Evolutionary conservation across 2,329 filamentous ascomycete species (phyloP), one percentile per base, ranked within the genome.

Genomic region (Teratosphaeria epicoccoides): DNA sequence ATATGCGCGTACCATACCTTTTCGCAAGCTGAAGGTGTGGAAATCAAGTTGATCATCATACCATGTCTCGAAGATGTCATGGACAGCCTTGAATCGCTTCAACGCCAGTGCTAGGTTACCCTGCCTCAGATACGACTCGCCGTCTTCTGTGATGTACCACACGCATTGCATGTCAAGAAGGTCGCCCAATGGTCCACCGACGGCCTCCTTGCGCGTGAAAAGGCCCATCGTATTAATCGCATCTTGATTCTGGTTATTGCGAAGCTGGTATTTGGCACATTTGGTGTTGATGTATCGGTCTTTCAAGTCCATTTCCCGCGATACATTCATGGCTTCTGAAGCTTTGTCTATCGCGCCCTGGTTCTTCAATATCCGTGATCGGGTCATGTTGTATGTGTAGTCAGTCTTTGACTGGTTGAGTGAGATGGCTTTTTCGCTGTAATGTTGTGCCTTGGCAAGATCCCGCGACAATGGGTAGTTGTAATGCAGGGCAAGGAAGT

Each of bases 251-350:
- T 96, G 83, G 68, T 96, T 82, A 70, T 95, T 95, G 51, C 93
- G 83, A 46, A 98, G 78, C 69, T 94, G 89, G 67, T 98, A 98
- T 68, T 98, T 98, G 54, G 91, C 90, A 47, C 89, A 85, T 73
- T 98, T 98, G 57, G 89, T 94, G 76, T 98, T 98, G 76, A 97
- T 97, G 68, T 97, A 95, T 44, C 93, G 84, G 66, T 98, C 93
- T 71, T 85, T 88, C 59, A 86, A 81, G 65, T 98, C 94, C 56
- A 96, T 77, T 56, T 82, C 79, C 49, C 93, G 83, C 1, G 93
- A 93, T 58, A 84, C 76, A 61, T 96, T 87, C 88, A 98, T 97
- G 43, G 82, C 80, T 63, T 89, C 85, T 0, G 90, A 81, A 1
- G 94, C 93, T 69, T 87, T 87, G 58, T 80, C 73, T 5, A 84